phyloP scores from a whole-genome alignment of 495 filamentous ascomycete species.

The Penicillium canescens region DNA sequence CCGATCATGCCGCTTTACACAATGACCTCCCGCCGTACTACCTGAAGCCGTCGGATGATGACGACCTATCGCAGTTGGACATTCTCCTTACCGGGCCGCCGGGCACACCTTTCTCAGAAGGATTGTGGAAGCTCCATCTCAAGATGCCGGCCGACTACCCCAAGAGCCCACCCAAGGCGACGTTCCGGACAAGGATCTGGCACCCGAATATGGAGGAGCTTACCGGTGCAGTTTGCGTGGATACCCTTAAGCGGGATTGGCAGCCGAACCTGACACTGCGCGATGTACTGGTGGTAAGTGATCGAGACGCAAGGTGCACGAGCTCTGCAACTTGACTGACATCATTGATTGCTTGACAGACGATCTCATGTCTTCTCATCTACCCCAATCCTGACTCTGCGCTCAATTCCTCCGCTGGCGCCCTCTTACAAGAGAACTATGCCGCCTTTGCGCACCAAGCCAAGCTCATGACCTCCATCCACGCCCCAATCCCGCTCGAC shows the following conservation, averaged over 20 bases:
- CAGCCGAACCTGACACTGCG: slow-evolving; percentile 57
- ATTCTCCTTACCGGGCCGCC: slow-evolving; percentile 63
- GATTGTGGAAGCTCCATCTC: slow-evolving; percentile 62
- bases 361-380: slow-evolving; percentile 71
- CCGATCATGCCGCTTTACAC: slow-evolving; percentile 64
- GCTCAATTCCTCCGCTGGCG: slow-evolving; percentile 65
- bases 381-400: slow-evolving; percentile 72
- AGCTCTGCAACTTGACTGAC: background rate
- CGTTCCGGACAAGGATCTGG: slow-evolving; percentile 68
- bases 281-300: slow-evolving; percentile 61
- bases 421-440: slow-evolving; percentile 63
- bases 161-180: slow-evolving; percentile 62
- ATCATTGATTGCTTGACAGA: slow-evolving; percentile 31
- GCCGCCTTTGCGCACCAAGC: slow-evolving; percentile 60
- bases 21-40: slow-evolving; percentile 65
- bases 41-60: slow-evolving; percentile 55
- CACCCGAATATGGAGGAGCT: slow-evolving; percentile 72
- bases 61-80: slow-evolving; percentile 62
- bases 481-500: slow-evolving; percentile 55
- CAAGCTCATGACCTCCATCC: slow-evolving; percentile 66
- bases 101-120: slow-evolving; percentile 62
- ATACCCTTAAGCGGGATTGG: slow-evolving; percentile 74
- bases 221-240: slow-evolving; percentile 68
- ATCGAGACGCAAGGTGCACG: background rate
- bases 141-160: slow-evolving; percentile 67